Evolutionary conservation across 805 yeast genomes (phyloP), one percentile per base, ranked within the genome.

Genomic region (Suhomyces prunicola): DNA sequence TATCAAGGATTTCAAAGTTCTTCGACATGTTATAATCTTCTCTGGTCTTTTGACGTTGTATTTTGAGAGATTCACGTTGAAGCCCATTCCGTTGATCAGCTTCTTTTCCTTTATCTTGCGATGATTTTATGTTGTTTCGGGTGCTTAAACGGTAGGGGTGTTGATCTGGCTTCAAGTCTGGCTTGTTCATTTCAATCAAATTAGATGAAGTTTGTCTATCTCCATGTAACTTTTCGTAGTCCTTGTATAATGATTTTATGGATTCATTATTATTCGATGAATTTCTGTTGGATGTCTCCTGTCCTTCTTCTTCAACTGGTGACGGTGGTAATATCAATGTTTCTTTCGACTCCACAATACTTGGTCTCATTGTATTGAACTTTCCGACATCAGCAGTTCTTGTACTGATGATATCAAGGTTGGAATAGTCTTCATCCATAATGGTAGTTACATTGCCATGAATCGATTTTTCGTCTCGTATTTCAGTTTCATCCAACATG

Each of bases 331-430:
- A 42, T 6, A 57, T 54, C 48, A 70, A 62, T 0, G 72, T 65
- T 17, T 69, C 73, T 39, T 60, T 66, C 1, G 75, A 71, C 13
- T 61, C 63, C 13, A 68, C 58, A 22, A 64, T 52, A 47, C 63
- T 68, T 29, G 74, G 69, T 47, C 58, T 57, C 31, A 51, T 48
- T 8, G 52, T 62, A 51, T 58, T 66, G n/a, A 60, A 27, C 47
- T 58, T 63, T 4, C 69, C 72, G n/a, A 68, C 54, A 15, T 65
- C 69, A 1, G 70, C 70, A 27, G 66, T 64, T 46, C 63, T 61
- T 12, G 71, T 58, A 47, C 71, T 68, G 26, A 66, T 59, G 26
- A 68, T 51, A 47, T 65, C 70, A 54, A 62, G 60, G 53, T 62
- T 63, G 10, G 69, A 66, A 46, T 59, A 55, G 40, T 67, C 71